Evolutionary conservation across 345 rosid genomes (phyloP).

Genomic region (Erysimum cheiranthoides): DNA sequence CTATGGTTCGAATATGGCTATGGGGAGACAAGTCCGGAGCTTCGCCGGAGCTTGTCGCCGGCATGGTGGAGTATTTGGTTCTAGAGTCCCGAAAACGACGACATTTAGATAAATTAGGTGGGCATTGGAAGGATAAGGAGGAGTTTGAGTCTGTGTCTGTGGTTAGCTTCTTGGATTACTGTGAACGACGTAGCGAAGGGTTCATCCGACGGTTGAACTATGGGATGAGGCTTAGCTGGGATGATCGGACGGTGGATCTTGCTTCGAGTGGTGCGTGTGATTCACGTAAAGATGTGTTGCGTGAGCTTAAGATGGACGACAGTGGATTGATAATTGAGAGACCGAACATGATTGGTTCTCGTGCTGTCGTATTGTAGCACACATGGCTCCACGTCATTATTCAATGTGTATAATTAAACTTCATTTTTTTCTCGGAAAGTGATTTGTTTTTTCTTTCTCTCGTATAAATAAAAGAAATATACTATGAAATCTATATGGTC

Average conservation of each 20-base stretch:
- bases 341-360: conserved; percentile 39
- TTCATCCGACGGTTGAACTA: conserved; percentile 61
- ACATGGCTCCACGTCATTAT: conserved; percentile 43
- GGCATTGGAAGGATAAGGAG: conserved; percentile 43
- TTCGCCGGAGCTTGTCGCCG: conserved; percentile 54
- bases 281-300: conserved; percentile 32
- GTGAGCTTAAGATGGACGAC: conserved; percentile 24
- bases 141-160: conserved; percentile 32
- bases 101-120: background rate
- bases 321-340: conserved; percentile 34
- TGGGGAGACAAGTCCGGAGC: conserved; percentile 54
- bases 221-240: conserved; percentile 49
- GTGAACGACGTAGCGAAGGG: conserved; percentile 50
- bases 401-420: conserved; percentile 6
- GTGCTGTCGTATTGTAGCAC: conserved; percentile 29
- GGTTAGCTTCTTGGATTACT: conserved; percentile 39
- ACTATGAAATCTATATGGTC: background rate
- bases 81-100: conserved; percentile 19
- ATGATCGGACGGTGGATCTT: conserved; percentile 49
- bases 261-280: conserved; percentile 47
- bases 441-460: background rate
- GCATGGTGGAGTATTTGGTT: conserved; percentile 57
- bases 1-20: conserved; percentile 62
- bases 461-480: background rate
- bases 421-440: background rate